Base-by-base conservation (phyloP, 768 basidiomycete genomes). In the Mycena pura region DNA sequence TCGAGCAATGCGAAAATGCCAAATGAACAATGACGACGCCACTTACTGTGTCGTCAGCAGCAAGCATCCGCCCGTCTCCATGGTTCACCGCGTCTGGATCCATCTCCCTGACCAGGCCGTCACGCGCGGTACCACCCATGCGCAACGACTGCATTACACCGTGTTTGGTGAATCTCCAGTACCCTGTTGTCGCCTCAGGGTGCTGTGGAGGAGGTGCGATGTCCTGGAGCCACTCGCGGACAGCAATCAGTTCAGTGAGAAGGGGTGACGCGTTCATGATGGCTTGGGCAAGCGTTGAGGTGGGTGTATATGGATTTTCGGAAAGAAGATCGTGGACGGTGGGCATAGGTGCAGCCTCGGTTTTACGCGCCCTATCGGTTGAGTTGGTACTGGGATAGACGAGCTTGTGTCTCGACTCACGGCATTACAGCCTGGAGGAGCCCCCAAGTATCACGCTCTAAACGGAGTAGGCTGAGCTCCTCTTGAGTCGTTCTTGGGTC, bases 161-260 rank as follows among this genome's bases (percentile, higher is more conserved):
- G 67, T 90, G 83, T 62, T 90, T 89, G 32, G 93, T 95, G 70
- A 93, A 92, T 57, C 86, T 87, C 86, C 89, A 91, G 74, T 95
- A 95, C 3, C 91, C 92, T 0, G 86, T 89, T 6, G 87, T 89
- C 21, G 89, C 88, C 68, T 91, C 93, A 1, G 89, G 88, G 40
- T 82, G 79, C 28, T 78, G 73, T 0, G 84, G 83, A n/a, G 79
- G 57, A 0, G 86, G 84, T 0, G 91, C 90, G 0, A 84, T 89
- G 39, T 92, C 90, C 62, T 93, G 91, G 1, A 94, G 80, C 93
- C 93, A 95, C 72, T 94, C 92, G n/a, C 91, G 86, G 8, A 94
- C 87, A 41, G 91, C 86, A 44, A 92, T 80, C 54, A 94, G 90
- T 61, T 93, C 93, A 0, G 84, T 75, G 32, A 94, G 85, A 2